Conservation (phyloP, 169 alveolate genomes). For the Cyclospora cayetanensis region DNA sequence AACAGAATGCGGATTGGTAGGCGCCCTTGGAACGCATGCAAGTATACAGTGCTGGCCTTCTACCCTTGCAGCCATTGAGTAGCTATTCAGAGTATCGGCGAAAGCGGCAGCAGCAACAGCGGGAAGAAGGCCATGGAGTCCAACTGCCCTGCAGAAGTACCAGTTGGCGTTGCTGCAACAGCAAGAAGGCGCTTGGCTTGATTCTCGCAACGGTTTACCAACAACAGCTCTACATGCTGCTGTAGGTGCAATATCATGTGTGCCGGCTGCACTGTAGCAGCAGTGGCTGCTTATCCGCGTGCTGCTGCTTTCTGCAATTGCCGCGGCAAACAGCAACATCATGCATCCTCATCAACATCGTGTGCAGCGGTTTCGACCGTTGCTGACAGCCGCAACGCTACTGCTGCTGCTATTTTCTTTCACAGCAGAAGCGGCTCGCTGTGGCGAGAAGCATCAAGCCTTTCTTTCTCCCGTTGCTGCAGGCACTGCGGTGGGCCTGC, state of each 20-base stretch:
- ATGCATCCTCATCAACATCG: not conserved
- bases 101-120: not conserved
- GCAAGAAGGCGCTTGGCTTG: not conserved
- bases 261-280: too few species aligned
- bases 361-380: not conserved
- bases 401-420: constrained; percentile 59
- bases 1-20: too few species aligned
- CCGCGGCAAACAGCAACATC: not conserved
- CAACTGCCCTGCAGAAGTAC: constrained; percentile 6
- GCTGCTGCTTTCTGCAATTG: not conserved
- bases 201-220: too few species aligned
- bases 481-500: not conserved
- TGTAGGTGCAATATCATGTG: not conserved
- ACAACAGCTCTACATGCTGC: not conserved
- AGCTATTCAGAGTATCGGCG: not conserved
- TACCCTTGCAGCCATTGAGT: too few species aligned
- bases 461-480: not conserved
- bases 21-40: too few species aligned
- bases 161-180: constrained; percentile 1
- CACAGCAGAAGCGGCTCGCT: too few species aligned
- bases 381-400: not conserved
- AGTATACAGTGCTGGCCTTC: too few species aligned
- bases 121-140: constrained; percentile 4
- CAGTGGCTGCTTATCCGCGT: not conserved
- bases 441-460: not conserved